These are phyloP conservation scores for Farysia itapuensis DNA, from an alignment of 1,284 basidiomycete species.

Conservation along the genomic window DNA sequence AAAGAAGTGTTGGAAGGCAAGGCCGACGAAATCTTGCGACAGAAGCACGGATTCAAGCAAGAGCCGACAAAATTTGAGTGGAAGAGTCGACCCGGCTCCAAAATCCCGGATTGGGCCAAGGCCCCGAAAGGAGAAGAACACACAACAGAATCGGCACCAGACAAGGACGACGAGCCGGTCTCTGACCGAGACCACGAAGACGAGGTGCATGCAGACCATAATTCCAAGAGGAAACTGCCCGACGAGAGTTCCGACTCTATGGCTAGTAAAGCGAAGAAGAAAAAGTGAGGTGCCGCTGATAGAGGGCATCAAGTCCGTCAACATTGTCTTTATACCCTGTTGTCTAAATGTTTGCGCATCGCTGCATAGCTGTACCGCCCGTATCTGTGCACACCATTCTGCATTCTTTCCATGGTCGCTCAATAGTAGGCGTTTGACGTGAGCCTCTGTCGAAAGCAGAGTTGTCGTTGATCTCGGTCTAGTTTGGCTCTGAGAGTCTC, in stretches of 20 bases:
- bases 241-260: background rate
- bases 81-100: conserved; percentile 17
- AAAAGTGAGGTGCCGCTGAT: no score
- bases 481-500: background rate
- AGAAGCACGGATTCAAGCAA: conserved; percentile 40
- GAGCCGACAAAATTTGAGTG: conserved; percentile 22
- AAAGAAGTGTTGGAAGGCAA: conserved; percentile 48
- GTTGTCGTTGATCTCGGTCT: background rate
- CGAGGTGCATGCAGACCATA: background rate
- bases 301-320: no score
- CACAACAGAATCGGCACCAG: conserved; percentile 14
- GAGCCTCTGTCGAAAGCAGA: background rate
- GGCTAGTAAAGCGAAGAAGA: background rate
- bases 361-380: conserved; percentile 36
- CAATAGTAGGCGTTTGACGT: conserved; percentile 33
- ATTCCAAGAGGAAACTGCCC: background rate
- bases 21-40: conserved; percentile 41
- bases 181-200: conserved; percentile 3
- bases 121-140: conserved; percentile 17
- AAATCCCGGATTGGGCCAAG: conserved; percentile 48
- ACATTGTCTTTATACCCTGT: no score
- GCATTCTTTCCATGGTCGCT: conserved; percentile 28
- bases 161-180: no score
- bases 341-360: no score
- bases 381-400: conserved; percentile 43